phyloP scores from a whole-genome alignment of 1,284 basidiomycete genomes.

The Filobasidium uniguttulatum region DNA sequence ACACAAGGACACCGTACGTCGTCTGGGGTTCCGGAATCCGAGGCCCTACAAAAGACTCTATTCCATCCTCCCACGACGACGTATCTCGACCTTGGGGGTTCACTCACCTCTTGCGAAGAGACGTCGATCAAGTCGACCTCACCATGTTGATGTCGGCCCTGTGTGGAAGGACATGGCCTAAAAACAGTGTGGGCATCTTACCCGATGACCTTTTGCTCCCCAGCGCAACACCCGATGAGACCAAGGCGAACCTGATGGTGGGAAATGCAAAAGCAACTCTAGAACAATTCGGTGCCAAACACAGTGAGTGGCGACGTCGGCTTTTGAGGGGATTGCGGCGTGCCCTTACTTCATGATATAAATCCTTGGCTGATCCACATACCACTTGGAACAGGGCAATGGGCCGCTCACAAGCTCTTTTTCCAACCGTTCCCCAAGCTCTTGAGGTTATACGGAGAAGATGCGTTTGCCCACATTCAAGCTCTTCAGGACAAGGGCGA shows the following conservation, averaged over 20 bases:
- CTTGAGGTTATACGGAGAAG: constrained; percentile 2
- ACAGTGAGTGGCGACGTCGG: constrained; percentile 41
- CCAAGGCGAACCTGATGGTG: constrained; percentile 47
- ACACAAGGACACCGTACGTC: constrained; percentile 71
- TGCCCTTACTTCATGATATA: not conserved
- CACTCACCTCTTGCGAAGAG: constrained; percentile 46
- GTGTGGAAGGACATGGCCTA: constrained; percentile 57
- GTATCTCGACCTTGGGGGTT: constrained; percentile 55
- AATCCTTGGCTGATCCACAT: no score
- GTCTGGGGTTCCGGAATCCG: constrained; percentile 69
- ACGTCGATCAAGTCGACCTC: constrained; percentile 75
- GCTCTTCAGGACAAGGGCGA: constrained; percentile 22
- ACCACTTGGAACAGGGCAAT: constrained; percentile 1
- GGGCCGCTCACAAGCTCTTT: constrained; percentile 2
- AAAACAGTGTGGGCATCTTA: constrained; percentile 53
- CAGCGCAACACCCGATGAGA: constrained; percentile 21
- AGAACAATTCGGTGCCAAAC: constrained; percentile 67
- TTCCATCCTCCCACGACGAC: constrained; percentile 50
- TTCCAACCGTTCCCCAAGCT: constrained; percentile 6
- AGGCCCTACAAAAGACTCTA: constrained; percentile 46
- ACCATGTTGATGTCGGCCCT: constrained; percentile 63
- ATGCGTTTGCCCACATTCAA: not conserved
- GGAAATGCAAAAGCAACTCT: constrained; percentile 63
- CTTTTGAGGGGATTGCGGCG: not conserved
- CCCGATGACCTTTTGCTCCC: constrained; percentile 46